Conservation (phyloP, 73 alveolate genomes). For the Stentor roeselii region DNA sequence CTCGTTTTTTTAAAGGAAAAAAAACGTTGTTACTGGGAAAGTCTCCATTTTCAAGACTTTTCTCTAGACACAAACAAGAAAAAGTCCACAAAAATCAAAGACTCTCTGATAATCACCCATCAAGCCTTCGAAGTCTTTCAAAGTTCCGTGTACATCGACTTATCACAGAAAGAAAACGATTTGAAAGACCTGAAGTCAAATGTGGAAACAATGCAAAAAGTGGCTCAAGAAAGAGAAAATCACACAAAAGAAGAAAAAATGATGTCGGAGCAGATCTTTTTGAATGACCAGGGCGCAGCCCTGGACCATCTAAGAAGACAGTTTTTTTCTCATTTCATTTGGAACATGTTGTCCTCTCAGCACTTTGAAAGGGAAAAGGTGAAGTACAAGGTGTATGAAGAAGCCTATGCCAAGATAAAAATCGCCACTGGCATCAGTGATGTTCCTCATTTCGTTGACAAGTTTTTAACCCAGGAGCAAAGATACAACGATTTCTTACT, state of each 20-base stretch:
- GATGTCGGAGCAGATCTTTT: not conserved
- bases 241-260: not conserved
- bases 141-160: not conserved
- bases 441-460: not conserved
- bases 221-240: not conserved
- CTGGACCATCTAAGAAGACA: not conserved
- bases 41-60: not conserved
- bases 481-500: not conserved
- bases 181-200: not conserved
- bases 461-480: not conserved
- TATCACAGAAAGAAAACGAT: not conserved
- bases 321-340: not conserved
- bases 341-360: not conserved
- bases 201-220: not conserved
- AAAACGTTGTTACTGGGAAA: not conserved
- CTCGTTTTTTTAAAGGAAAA: not conserved
- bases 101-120: not conserved
- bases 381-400: not conserved
- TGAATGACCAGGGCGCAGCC: not conserved
- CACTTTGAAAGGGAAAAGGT: not conserved
- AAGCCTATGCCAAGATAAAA: not conserved
- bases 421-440: constrained; percentile 9
- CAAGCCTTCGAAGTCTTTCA: not conserved
- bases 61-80: not conserved
- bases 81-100: not conserved